Base-by-base conservation (phyloP, 1,139 yeast species). In the Taiozyma sp. region DNA sequence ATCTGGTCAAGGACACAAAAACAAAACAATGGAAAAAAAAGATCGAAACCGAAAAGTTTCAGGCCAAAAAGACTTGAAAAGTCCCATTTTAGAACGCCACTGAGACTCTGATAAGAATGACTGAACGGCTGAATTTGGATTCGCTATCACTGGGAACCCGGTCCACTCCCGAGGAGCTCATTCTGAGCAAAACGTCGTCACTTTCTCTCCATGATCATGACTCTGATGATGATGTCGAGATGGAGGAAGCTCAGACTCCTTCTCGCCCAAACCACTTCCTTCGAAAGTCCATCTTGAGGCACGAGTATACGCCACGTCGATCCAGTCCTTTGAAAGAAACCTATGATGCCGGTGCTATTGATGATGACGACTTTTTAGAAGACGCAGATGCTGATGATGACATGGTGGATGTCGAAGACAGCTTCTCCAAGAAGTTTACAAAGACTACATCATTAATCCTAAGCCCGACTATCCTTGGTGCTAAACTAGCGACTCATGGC, bases 391-490 rank as follows among this genome's bases (percentile, higher is more conserved):
- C 46, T 9, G 24, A 44, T 8, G 49, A 47, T 22, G 49, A 40
- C 22, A 27, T 43, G 8, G 38, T 22, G 2, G 54, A 46, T 27
- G 34, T 28, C 12, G 39, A 30, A 14, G 53, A 51, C 6, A 50
- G 51, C 16, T 43, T 49, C n/a, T 39, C 50, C 6, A 39, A 47
- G 12, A 42, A 32, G 9, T 23, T 49, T 13, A 45, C 43, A 5
- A 51, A 24, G 40, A 48, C 47, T 4, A 28, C 54, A 7, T 50
- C 52, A 9, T 22, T 51, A 19, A 51, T 51, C 8, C n/a, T 51
- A 16, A 43, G 51, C 4, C 54, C 55, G 4, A 54, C 54, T 2
- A 45, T 47, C 8, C 40, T 53, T n/a, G 56, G 56, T 41, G 56
- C 56, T 10, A 49, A 43, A 36, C 30, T 53, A 4, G 56, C 56